Evolutionary conservation across 768 basidiomycete genomes (phyloP).

Genomic region (Phaeolepiota aurea): DNA sequence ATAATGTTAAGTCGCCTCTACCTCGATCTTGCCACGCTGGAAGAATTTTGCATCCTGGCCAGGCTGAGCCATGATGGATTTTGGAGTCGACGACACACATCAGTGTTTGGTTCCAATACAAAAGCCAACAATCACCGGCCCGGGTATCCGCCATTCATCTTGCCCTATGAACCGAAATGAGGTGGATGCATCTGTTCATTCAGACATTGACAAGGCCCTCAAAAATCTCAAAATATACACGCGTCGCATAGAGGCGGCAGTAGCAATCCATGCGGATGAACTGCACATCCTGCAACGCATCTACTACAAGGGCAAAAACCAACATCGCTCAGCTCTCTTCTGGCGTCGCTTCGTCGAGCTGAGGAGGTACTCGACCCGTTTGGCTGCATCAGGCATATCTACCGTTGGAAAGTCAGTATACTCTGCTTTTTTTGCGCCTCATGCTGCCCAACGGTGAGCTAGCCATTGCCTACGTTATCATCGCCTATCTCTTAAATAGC

Average conservation of each 20-base stretch:
- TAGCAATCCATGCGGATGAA: slow-evolving; percentile 39
- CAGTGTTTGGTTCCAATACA: no score
- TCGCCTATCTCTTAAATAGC: slow-evolving; percentile 22
- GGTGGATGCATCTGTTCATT: slow-evolving; percentile 21
- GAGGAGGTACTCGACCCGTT: slow-evolving; percentile 38
- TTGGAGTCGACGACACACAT: not conserved
- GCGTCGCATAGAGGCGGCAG: slow-evolving; percentile 40
- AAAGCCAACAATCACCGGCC: no score
- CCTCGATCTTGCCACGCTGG: slow-evolving; percentile 87
- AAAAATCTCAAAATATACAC: slow-evolving; percentile 50
- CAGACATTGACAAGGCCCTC: slow-evolving; percentile 43
- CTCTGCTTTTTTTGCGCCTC: slow-evolving; percentile 41
- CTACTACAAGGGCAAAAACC: slow-evolving; percentile 77
- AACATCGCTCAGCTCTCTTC: slow-evolving; percentile 61
- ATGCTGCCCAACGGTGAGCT: slow-evolving; percentile 27
- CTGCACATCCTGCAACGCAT: slow-evolving; percentile 54
- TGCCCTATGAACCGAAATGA: no score
- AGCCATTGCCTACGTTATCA: not conserved
- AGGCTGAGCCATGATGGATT: slow-evolving; percentile 50
- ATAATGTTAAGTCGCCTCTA: slow-evolving; percentile 21
- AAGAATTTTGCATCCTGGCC: slow-evolving; percentile 92
- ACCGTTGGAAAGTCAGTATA: slow-evolving; percentile 30
- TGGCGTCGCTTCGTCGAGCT: slow-evolving; percentile 62
- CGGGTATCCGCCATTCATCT: no score
- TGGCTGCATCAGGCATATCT: slow-evolving; percentile 21